These are phyloP conservation scores for California macrophylla DNA, from an alignment of 441 rosid genomes.

Conservation along the genomic window DNA sequence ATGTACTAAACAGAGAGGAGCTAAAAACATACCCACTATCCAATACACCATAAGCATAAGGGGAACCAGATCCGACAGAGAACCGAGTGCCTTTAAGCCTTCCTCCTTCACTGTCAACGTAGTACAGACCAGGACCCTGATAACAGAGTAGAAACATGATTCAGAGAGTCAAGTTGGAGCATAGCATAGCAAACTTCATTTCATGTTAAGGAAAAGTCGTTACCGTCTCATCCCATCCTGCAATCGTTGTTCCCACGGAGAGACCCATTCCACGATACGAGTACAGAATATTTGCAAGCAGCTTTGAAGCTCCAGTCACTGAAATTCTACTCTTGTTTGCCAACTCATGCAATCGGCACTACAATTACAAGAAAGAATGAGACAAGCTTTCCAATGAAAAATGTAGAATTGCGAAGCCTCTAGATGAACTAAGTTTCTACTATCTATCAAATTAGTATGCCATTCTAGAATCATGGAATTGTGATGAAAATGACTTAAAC, in stretches of 20 bases:
- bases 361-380: not conserved
- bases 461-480: not conserved
- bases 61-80: constrained; percentile 98
- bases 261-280: constrained; percentile 98
- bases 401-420: too few relatives aligned
- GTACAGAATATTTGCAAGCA: constrained; percentile 88
- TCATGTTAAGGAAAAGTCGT: not conserved
- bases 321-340: constrained; percentile 97
- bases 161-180: not conserved
- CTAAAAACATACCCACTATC: constrained; percentile 67
- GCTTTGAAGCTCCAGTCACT: constrained; percentile 92
- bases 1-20: not conserved
- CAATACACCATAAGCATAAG: constrained; percentile 92
- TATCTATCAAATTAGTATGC: not conserved
- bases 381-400: not conserved
- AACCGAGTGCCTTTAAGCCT: constrained; percentile 85
- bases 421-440: not conserved
- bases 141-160: not conserved
- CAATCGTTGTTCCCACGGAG: constrained; percentile 97
- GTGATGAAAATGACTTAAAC: not conserved
- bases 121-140: constrained; percentile 93
- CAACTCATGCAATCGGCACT: constrained; percentile 96
- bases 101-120: constrained; percentile 98
- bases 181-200: not conserved
- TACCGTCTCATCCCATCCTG: constrained; percentile 99